Evolutionary conservation across 345 rosid genomes (phyloP), one percentile per base, ranked within the genome.

Genomic region (Citrus maxima): DNA sequence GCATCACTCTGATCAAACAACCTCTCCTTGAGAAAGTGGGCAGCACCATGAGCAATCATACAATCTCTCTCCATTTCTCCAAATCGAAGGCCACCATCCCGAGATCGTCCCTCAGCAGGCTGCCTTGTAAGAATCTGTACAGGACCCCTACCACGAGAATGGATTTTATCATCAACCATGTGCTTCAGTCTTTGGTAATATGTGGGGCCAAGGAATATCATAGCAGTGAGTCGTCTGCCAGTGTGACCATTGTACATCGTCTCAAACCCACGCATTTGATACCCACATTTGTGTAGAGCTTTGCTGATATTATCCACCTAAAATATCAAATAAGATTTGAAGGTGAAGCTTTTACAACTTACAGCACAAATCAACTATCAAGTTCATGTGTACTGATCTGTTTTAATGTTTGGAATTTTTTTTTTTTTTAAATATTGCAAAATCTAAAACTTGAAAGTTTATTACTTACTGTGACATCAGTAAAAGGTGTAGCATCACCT

Each of bases 11-110:
- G 99, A 86, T 96, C 98, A 78, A 94, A 96, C 82, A 96, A 74
- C 83, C 99, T 94, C 85, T 96, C 98, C 79, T 94, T 96, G 76
- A 96, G 90, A 67, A 96, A 96, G 84, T 91, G 87, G 16, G 98
- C 94, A 2, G 99, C 99, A 62, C 98, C 99, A 75, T 94, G 99
- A 1, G 99, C 98, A 77, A 96, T 96, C 97, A 94, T 96, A 81
- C 99, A 96, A 77, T 96, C 99, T 12, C 98, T 89, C 77, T 96
- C 98, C 99, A 94, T 94, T 78, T 96, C 99, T 77, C 99, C 97
- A 37, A 96, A 96, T 34, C 99, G 94, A 55, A 94, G 97, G 69
- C 98, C 99, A 80, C 98, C 98, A 76, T 96, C 95, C 77, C 99
- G 98, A 5, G 97, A 94, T 54, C 98, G 87, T n/a, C 99, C 99